Evolutionary conservation across 768 basidiomycete species (phyloP).

Genomic region (Phanerodontia chrysosporium): DNA sequence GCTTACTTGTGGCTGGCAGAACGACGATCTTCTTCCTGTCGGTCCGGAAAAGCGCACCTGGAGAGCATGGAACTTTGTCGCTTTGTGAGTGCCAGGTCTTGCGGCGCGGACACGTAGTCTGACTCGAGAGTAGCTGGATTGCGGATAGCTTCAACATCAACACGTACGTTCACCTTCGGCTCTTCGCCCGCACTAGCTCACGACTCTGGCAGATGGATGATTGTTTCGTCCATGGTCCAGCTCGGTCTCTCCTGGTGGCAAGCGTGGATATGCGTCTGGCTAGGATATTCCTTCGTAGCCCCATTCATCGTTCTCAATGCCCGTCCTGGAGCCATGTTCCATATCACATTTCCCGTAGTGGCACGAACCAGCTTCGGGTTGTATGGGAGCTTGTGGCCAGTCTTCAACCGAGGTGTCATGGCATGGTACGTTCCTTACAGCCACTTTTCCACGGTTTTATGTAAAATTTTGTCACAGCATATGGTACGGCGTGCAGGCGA

Average conservation of each 20-base stretch:
- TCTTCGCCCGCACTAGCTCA: background rate
- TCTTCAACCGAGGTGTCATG: constrained; percentile 72
- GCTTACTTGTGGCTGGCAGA: constrained; percentile 33
- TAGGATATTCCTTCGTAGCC: constrained; percentile 39
- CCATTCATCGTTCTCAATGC: constrained; percentile 77
- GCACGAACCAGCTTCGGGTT: constrained; percentile 74
- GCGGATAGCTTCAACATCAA: constrained; percentile 79
- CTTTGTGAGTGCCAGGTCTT: constrained; percentile 43
- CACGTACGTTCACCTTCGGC: constrained; percentile 42
- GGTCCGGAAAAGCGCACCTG: constrained; percentile 60
- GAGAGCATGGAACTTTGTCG: constrained; percentile 60
- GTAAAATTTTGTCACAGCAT: constrained; percentile 34
- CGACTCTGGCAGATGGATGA: constrained; percentile 60
- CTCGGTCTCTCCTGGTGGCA: constrained; percentile 80
- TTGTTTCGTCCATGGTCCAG: constrained; percentile 70
- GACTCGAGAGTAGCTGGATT: constrained; percentile 53
- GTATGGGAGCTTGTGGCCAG: constrained; percentile 76
- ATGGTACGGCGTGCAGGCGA: constrained; percentile 78
- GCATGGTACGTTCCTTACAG: constrained; percentile 50
- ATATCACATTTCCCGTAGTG: constrained; percentile 75
- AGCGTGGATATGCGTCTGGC: constrained; percentile 77
- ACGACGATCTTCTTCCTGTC: constrained; percentile 71
- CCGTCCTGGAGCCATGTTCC: constrained; percentile 71
- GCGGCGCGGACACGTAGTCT: background rate
- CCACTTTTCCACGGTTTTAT: background rate